Evolutionary conservation across 1,284 basidiomycete genomes (phyloP), one percentile per base, ranked within the genome.

Genomic region (Mycena sp.): DNA sequence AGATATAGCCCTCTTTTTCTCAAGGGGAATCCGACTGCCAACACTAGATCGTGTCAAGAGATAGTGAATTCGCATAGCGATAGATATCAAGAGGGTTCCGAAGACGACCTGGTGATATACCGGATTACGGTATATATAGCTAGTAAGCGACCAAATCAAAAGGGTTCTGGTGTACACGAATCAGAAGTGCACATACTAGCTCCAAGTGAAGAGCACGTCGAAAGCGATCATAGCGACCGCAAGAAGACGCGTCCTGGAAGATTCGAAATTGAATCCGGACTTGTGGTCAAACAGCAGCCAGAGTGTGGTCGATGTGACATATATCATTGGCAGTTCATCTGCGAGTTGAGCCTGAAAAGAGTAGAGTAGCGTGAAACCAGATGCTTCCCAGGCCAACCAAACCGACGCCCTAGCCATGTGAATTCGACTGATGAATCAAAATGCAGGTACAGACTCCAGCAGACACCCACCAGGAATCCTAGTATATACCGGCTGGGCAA

Each of bases 321-420:
- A 88, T 53, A 90, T 84, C 88, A 91, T 90, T 2, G 88, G 89
- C 3, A 91, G 77, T 70, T 91, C 89, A 67, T 91, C 89, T 6
- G 87, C 87, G 41, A 90, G 83, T 68, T 90, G 88, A 0, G 88
- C 87, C 65, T 85, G 80, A 68, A 85, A 35, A 89, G n/a, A 84
- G 77, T n/a, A 91, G 76, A 0, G 88, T 89, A 1, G 87, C 88
- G 67, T 91, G 89, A 72, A 91, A 91, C 43, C 86, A 83, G 69
- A 88, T 85, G 70, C 87, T 88, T 17, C 89, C 89, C 9, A 89
- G 61, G 25, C 87, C 88, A 45, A 90, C 83, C 12, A 90, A 73
- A 23, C 78, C 84, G 55, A 89, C 81, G 10, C 85, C 86, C 88
- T 90, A 41, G 25, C 35, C 23, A 17, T n/a, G n/a, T n/a, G n/a